These are phyloP conservation scores for Chenopodium quinoa DNA, from an alignment of 148 eudicot species.

Conservation along the genomic window DNA sequence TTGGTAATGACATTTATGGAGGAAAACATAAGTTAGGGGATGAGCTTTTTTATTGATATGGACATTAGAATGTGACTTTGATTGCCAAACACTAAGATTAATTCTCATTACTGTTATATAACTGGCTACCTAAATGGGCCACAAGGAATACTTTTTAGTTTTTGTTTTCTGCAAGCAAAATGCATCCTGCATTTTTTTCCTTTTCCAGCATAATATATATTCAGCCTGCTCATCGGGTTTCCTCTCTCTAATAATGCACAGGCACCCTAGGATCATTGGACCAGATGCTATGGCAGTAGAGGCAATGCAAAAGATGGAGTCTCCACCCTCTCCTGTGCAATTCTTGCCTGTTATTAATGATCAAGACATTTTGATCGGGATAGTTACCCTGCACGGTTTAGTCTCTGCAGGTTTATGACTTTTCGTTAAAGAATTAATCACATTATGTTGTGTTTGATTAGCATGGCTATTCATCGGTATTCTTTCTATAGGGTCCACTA, in stretches of 20 bases:
- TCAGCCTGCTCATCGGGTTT: not conserved
- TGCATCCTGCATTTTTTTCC: not conserved
- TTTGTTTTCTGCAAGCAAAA: not conserved
- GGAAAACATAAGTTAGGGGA: too few relatives aligned
- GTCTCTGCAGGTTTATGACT: conserved; percentile 71
- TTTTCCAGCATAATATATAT: too few relatives aligned
- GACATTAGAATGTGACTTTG: too few relatives aligned
- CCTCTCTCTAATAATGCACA: conserved; percentile 22
- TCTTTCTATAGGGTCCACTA: conserved; percentile 13
- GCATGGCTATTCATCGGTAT: conserved; percentile 10
- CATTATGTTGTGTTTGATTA: not conserved
- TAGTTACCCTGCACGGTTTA: conserved; percentile 83
- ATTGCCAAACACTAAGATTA: too few relatives aligned
- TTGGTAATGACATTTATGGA: too few relatives aligned
- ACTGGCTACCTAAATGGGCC: too few relatives aligned
- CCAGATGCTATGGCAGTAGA: conserved; percentile 93
- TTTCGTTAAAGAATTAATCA: not conserved
- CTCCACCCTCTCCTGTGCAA: conserved; percentile 95
- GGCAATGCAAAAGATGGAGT: conserved; percentile 95
- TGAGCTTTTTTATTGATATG: too few relatives aligned
- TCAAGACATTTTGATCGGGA: conserved; percentile 64
- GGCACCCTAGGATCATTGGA: conserved; percentile 79
- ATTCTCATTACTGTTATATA: too few relatives aligned
- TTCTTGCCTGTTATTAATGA: conserved; percentile 76
- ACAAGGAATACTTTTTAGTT: not conserved